Base-by-base conservation (phyloP, 768 basidiomycete species). In the Tulasnella sp. region DNA sequence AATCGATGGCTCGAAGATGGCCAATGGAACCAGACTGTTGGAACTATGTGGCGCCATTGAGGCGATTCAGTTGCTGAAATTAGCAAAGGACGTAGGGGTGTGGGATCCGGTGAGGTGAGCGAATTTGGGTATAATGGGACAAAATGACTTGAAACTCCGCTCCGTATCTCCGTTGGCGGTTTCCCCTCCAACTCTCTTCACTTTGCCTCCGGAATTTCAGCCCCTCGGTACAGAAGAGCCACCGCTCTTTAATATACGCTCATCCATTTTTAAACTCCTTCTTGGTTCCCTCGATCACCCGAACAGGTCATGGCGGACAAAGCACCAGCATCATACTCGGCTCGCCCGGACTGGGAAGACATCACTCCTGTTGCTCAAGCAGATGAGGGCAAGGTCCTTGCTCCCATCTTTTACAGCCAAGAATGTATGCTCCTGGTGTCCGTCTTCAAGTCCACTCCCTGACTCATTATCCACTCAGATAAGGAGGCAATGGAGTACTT, bases 401-500 rank as follows among this genome's bases (percentile, higher is more conserved):
- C 95, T 0, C 94, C 95, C 2, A 99, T 99, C 85, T 91, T 97
- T 84, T 99, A 99, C 83, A 90, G 91, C 4, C 87, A 88, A 52
- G 92, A 96, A 88, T 99, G 97, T 97, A 78, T 83, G 94, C 88
- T 62, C 27, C 48, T 56, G 39, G 0, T 8, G 77, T 27, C 21
- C 71, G 81, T 40, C 74, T 48, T 38, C 74, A 74, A 12, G 44
- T 62, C 76, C 56, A 36, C 75, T 77, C 80, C 27, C 74, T 77
- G 36, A 56, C 48, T 31, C 16, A 68, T 36, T 31, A 36, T 6
- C 76, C 16, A 1, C 12, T 6, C 82, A 98, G 97, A 99, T 86
- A 93, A 92, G 81, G 96, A 97, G 86, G 95, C 94, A 0, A 96
- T 96, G 78, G 90, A 94, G 83, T 96, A 96, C 85, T 96, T 99